Base-by-base conservation (phyloP, 805 yeast species). In the Metschnikowia sp. region DNA sequence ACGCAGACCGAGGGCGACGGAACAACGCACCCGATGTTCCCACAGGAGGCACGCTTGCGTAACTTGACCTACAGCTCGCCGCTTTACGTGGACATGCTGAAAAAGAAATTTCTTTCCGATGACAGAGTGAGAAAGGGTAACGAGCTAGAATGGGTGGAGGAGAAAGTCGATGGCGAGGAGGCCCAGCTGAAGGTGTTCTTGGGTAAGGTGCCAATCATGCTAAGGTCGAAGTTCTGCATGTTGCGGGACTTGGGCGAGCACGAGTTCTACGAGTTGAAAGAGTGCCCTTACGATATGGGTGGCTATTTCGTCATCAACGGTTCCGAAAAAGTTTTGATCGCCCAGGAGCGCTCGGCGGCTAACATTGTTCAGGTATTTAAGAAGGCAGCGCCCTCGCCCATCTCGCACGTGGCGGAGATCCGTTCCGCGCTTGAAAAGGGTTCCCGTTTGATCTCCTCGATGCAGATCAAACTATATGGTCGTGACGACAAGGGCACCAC, bases 1-100 rank as follows among this genome's bases (percentile, higher is more conserved):
- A 89, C 96, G 41, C 96, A 94, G 81, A 95, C 98, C 18, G 99
- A 94, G 74, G 96, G 98, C 13, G 99, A 94, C 72, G 99, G 99
- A 74, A 90, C 96, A n/a, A 92, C 98, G n/a, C 92, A 90, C 62
- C 95, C 96, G 11, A 83, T 94, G 84, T 88, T 88, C 64, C 99
- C 99, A 10, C 99, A 95, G 70, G 99, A 94, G 68, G 98, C 99
- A 8, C 81, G 99, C 60, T 77, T 94, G 55, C 84, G 99, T 72
- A 94, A 94, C 66, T 77, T 94, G 71, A 94, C 99, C 0, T 94
- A 94, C 66, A 88, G 97, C 4, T 88, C 97, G 31, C 97, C 98
- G 34, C 77, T 94, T 43, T 94, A 94, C 61, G 97, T 94, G 28
- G 98, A 94, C 64, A 92, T 94, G 87, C 82, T 87, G 60, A 94